Evolutionary conservation across 2,329 filamentous ascomycete species (phyloP).

Genomic region (Pseudocercospora eumusae): DNA sequence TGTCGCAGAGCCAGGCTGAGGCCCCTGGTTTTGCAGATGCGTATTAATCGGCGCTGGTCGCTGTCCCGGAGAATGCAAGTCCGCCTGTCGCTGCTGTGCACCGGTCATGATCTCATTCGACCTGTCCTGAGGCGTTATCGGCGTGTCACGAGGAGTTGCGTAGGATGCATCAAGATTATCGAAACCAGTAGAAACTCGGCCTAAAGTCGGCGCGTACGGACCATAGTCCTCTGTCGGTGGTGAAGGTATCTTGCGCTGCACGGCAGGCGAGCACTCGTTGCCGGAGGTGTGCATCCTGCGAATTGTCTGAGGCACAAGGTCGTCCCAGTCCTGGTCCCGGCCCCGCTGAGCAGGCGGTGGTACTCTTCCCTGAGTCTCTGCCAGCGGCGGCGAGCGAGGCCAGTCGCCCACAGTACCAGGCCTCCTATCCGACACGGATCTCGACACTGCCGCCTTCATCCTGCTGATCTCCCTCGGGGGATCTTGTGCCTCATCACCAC

Average conservation of each 20-base stretch:
- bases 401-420: constrained; percentile 21
- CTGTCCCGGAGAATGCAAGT: constrained; percentile 10
- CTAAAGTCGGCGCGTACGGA: constrained; percentile 28
- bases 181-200: constrained; percentile 34
- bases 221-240: constrained; percentile 21
- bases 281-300: constrained; percentile 32
- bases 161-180: constrained; percentile 15
- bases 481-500: constrained; percentile 79
- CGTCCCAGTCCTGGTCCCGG: too few species aligned
- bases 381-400: constrained; percentile 23
- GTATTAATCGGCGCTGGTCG: constrained; percentile 25
- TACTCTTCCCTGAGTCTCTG: constrained; percentile 7
- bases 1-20: background rate
- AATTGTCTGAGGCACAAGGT: constrained; percentile 25
- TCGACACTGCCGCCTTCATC: constrained; percentile 46
- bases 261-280: constrained; percentile 31
- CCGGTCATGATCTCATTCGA: constrained; percentile 1
- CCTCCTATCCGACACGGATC: constrained; percentile 35
- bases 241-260: constrained; percentile 32
- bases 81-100: background rate
- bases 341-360: constrained; percentile 8
- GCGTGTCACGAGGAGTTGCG: constrained; percentile 11
- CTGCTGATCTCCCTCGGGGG: constrained; percentile 71
- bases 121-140: constrained; percentile 8
- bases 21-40: constrained; percentile 7